Percentiles rank a stretch among this genome's conserved stretches.
These are phyloP conservation scores for Kodamaea restingae DNA, from an alignment of 805 yeast genomes.

Conservation along the genomic window DNA sequence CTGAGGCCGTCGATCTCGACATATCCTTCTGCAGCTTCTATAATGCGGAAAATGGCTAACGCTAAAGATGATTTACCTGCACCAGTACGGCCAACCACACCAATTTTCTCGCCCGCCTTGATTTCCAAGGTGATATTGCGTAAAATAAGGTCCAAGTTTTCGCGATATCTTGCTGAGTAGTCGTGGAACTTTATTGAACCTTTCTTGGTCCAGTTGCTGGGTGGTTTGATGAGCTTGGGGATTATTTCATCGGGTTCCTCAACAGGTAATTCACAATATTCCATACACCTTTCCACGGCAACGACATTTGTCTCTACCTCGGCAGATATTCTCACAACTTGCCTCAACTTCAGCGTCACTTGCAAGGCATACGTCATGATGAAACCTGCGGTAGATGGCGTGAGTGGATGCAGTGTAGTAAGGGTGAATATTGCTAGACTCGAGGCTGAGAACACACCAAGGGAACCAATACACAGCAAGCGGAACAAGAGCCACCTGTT, in stretches of 20 bases:
- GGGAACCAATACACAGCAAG: constrained; percentile 21
- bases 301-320: constrained; percentile 64
- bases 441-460: constrained; percentile 25
- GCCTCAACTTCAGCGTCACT: constrained; percentile 49
- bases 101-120: constrained; percentile 22
- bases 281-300: constrained; percentile 65
- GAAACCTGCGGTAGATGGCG: constrained; percentile 61
- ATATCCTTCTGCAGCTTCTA: constrained; percentile 17
- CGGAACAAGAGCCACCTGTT: constrained; percentile 27
- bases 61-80: constrained; percentile 27
- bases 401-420: constrained; percentile 38
- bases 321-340: constrained; percentile 58
- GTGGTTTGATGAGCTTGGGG: constrained; percentile 70
- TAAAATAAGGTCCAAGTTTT: constrained; percentile 19
- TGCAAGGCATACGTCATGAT: constrained; percentile 61
- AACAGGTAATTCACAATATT: constrained; percentile 46
- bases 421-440: constrained; percentile 41
- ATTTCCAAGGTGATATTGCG: constrained; percentile 14
- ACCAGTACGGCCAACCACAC: constrained; percentile 26
- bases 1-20: constrained; percentile 19
- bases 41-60: constrained; percentile 22
- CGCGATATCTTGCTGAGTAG: constrained; percentile 21
- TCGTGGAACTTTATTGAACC: constrained; percentile 61
- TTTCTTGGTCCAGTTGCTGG: constrained; percentile 63
- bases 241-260: constrained; percentile 56